Conservation (phyloP, 2,329 filamentous ascomycete species). For the Phialophora tarda region DNA sequence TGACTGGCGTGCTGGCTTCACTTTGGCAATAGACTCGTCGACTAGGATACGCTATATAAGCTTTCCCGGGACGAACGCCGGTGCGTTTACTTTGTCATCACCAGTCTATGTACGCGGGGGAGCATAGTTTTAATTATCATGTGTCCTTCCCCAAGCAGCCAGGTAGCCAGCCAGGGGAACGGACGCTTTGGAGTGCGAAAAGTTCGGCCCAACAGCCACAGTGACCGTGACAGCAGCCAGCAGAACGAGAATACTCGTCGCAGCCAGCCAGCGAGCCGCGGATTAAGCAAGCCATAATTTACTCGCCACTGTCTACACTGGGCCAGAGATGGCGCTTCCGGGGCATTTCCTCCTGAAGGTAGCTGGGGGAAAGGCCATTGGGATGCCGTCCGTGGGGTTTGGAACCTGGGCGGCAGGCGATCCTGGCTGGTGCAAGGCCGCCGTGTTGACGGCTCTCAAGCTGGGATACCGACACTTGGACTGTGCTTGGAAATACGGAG, state of each 20-base stretch:
- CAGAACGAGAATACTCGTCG: no score
- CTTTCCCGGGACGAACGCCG: no score
- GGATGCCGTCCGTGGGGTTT: constrained; percentile 45
- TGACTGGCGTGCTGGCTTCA: no score
- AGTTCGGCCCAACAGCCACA: no score
- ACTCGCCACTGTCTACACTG: not conserved
- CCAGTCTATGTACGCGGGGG: no score
- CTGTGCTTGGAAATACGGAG: constrained; percentile 60
- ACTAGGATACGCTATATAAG: no score
- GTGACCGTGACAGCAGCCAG: no score
- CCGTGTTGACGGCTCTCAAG: constrained; percentile 56
- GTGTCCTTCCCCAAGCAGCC: no score
- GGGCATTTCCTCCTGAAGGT: constrained; percentile 51
- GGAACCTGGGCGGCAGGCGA: constrained; percentile 37
- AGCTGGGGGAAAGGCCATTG: constrained; percentile 47
- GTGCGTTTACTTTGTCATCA: no score
- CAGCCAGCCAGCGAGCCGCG: not conserved
- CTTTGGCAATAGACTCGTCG: no score
- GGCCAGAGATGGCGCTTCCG: constrained; percentile 43
- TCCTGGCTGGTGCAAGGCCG: constrained; percentile 39
- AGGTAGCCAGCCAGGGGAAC: not conserved
- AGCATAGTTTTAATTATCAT: no score
- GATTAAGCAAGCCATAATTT: not conserved
- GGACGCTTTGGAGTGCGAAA: no score
- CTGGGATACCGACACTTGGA: constrained; percentile 62